A percentile compares a stretch with the other conserved stretches of the same genome.
These are phyloP conservation scores for Calocybe indica DNA, from an alignment of 768 basidiomycete species.

Conservation along the genomic window DNA sequence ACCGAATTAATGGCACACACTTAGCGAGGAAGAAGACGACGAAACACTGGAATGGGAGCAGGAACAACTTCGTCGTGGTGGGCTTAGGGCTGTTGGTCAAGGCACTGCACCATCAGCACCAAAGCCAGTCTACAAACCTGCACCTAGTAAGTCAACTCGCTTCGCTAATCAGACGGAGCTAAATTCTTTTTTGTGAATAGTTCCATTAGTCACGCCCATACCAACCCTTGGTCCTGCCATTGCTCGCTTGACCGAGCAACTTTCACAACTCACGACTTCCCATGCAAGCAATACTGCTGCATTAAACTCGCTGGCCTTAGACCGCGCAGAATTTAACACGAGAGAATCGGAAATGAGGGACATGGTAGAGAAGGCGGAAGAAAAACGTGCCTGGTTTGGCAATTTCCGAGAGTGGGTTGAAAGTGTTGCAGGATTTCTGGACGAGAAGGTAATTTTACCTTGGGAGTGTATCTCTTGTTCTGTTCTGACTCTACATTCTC, in stretches of 20 bases:
- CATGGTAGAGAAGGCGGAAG: constrained; percentile 70
- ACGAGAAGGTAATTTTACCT: constrained; percentile 63
- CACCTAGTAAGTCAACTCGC: constrained; percentile 48
- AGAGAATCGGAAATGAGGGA: constrained; percentile 71
- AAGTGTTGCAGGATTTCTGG: constrained; percentile 76
- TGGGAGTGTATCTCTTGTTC: neutral
- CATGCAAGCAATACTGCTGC: constrained; percentile 58
- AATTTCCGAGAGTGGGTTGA: constrained; percentile 79
- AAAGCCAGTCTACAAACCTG: constrained; percentile 63
- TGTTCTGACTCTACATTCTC: constrained; percentile 4
- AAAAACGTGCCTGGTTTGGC: constrained; percentile 76
- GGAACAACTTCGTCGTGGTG: constrained; percentile 76
- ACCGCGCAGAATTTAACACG: constrained; percentile 56
- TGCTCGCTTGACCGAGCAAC: constrained; percentile 51
- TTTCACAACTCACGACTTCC: constrained; percentile 58
- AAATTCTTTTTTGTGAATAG: constrained; percentile 28
- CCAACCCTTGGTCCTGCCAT: constrained; percentile 62
- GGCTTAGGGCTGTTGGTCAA: constrained; percentile 37
- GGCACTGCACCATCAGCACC: constrained; percentile 24
- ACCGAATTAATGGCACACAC: constrained; percentile 1
- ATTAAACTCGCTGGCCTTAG: constrained; percentile 51
- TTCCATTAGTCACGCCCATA: constrained; percentile 57
- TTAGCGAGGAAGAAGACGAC: constrained; percentile 68
- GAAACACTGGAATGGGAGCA: constrained; percentile 83
- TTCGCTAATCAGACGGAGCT: constrained; percentile 6